A percentile compares a stretch with the other conserved stretches of the same genome.
Conservation (phyloP, 768 basidiomycete genomes). For the Auricularia cornea region DNA sequence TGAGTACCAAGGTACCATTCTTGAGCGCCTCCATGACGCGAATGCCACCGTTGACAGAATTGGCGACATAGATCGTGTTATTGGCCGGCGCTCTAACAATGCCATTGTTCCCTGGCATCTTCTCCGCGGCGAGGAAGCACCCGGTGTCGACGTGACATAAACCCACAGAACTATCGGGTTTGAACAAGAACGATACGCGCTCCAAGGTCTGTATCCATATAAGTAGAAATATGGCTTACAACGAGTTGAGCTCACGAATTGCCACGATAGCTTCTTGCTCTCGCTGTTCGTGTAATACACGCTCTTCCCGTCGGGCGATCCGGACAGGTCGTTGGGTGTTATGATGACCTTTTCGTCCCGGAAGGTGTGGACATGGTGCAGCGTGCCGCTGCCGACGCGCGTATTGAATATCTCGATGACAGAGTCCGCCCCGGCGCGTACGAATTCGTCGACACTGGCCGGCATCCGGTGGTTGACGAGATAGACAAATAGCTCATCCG, state of each 20-base stretch:
- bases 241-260: background rate
- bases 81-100: constrained; percentile 35
- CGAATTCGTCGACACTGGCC: constrained; percentile 18
- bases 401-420: constrained; percentile 63
- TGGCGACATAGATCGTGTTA: constrained; percentile 51
- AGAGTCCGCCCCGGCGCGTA: constrained; percentile 56
- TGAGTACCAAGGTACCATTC: constrained; percentile 48
- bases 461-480: constrained; percentile 66
- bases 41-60: constrained; percentile 35
- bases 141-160: constrained; percentile 54
- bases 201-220: background rate
- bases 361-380: constrained; percentile 52
- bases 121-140: constrained; percentile 49
- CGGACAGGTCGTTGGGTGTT: constrained; percentile 66
- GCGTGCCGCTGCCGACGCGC: constrained; percentile 29
- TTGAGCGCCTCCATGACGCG: constrained; percentile 47
- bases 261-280: constrained; percentile 31
- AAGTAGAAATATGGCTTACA: background rate
- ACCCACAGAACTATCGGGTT: constrained; percentile 40
- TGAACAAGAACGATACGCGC: background rate
- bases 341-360: constrained; percentile 44
- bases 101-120: constrained; percentile 51
- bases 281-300: constrained; percentile 69
- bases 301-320: constrained; percentile 50
- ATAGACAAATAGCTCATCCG: constrained; percentile 52